phyloP scores from a whole-genome alignment of 1,139 yeast genomes.

The Komagataea norvegica region DNA sequence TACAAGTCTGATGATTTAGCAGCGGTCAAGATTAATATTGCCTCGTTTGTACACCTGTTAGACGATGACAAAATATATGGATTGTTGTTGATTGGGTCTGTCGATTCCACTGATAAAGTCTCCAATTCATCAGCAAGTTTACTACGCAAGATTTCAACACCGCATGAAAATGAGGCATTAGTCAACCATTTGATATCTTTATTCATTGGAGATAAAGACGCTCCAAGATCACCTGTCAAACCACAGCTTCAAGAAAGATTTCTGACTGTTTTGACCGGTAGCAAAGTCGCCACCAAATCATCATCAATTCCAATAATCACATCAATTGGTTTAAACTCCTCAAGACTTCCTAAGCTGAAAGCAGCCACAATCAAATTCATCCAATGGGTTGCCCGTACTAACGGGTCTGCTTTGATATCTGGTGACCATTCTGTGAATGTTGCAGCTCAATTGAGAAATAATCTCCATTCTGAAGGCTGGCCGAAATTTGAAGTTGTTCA shows the following conservation, averaged over 20 bases:
- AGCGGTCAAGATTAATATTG: slow-evolving; percentile 42
- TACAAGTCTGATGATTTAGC: slow-evolving; percentile 48
- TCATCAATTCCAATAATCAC: slow-evolving; percentile 39
- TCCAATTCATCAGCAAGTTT: slow-evolving; percentile 47
- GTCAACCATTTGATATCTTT: slow-evolving; percentile 42
- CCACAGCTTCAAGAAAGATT: slow-evolving; percentile 55
- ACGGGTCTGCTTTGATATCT: slow-evolving; percentile 24
- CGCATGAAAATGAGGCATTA: slow-evolving; percentile 45
- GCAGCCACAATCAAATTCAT: slow-evolving; percentile 50
- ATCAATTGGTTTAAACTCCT: slow-evolving; percentile 54
- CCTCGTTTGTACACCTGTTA: slow-evolving; percentile 40
- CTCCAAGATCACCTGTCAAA: slow-evolving; percentile 47
- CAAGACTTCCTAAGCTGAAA: slow-evolving; percentile 30
- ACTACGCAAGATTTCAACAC: slow-evolving; percentile 47
- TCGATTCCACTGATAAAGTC: slow-evolving; percentile 53
- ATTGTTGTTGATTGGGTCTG: slow-evolving; percentile 59
- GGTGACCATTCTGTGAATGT: slow-evolving; percentile 37
- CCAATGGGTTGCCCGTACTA: slow-evolving; percentile 43
- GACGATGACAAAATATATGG: slow-evolving; percentile 30
- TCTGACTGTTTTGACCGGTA: slow-evolving; percentile 45
- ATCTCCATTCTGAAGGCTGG: slow-evolving; percentile 55
- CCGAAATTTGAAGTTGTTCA: slow-evolving; percentile 41
- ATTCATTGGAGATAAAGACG: slow-evolving; percentile 42
- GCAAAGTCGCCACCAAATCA: slow-evolving; percentile 45
- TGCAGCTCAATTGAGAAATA: slow-evolving; percentile 48